Conservation (phyloP, 306 rosid species). For the Lathyrus tuberosus region DNA sequence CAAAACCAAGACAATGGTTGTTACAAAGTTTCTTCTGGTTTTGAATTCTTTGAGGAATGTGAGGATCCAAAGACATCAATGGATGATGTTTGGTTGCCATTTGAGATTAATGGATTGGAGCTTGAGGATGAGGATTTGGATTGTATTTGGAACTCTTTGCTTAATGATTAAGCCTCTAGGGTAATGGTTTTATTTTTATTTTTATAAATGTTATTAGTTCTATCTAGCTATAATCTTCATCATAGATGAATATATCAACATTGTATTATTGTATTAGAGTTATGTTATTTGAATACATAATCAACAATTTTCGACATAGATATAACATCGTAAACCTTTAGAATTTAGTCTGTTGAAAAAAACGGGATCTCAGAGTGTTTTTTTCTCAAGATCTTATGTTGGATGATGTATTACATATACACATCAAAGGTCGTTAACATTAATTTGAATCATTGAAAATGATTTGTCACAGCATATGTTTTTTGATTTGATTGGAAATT, state of each 20-base stretch:
- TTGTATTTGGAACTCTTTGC: slow-evolving; percentile 61
- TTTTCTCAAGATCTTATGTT: too few relatives aligned
- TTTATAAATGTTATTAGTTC: slow-evolving; percentile 29
- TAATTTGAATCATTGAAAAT: slow-evolving; percentile 21
- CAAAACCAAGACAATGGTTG: slow-evolving; percentile 26
- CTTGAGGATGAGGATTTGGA: slow-evolving; percentile 54
- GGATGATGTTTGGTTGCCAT: slow-evolving; percentile 43
- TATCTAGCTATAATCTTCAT: slow-evolving; percentile 27
- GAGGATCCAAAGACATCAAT: slow-evolving; percentile 45
- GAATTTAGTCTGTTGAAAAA: too few relatives aligned
- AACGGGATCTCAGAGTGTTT: too few relatives aligned
- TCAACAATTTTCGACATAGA: neutral
- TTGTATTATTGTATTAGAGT: slow-evolving; percentile 11
- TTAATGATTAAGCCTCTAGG: slow-evolving; percentile 46
- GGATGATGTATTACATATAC: neutral
- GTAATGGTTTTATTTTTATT: neutral
- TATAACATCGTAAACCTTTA: neutral
- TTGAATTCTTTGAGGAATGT: slow-evolving; percentile 47
- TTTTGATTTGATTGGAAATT: slow-evolving; percentile 18
- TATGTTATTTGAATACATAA: neutral
- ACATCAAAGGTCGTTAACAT: slow-evolving; percentile 15
- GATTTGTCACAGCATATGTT: neutral
- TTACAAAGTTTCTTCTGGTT: slow-evolving; percentile 25
- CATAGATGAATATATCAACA: slow-evolving; percentile 21
- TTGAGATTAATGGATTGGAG: slow-evolving; percentile 50